Percentiles rank a stretch among this genome's conserved stretches.
Conservation (phyloP, 352 stramenopile genomes). For the Globisporangium irregulare region DNA sequence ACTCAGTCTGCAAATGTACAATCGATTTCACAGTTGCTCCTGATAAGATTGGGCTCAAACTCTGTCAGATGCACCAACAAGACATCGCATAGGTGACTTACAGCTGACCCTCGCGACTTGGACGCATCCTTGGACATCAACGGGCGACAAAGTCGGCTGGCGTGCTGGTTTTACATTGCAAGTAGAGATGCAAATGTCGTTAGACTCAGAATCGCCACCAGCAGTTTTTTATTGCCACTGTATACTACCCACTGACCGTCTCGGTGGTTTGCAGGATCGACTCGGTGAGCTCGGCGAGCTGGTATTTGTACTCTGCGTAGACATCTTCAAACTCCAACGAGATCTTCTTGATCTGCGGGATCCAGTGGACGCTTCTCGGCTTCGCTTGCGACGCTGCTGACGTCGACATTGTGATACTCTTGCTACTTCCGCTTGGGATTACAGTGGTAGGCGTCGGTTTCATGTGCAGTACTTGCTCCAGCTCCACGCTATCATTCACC, state of each 20-base stretch:
- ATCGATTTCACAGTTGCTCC: neutral
- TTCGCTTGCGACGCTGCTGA: neutral
- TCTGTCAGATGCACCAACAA: neutral
- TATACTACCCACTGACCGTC: constrained; percentile 17
- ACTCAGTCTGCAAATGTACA: constrained; percentile 33
- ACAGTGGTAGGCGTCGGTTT: constrained; percentile 1
- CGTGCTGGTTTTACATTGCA: neutral
- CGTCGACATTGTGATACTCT: no score
- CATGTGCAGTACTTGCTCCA: constrained; percentile 21
- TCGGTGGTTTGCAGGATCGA: constrained; percentile 49
- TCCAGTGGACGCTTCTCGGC: constrained; percentile 1
- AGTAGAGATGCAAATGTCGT: neutral
- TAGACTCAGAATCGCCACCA: neutral
- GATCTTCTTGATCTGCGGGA: constrained; percentile 57
- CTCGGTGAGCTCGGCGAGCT: constrained; percentile 54
- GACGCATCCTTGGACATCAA: constrained; percentile 7
- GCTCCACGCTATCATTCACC: constrained; percentile 35
- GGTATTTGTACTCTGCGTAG: constrained; percentile 44
- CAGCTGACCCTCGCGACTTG: constrained; percentile 17
- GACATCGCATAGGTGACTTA: neutral
- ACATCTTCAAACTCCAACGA: constrained; percentile 46
- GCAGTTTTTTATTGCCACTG: neutral
- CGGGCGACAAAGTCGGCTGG: constrained; percentile 13
- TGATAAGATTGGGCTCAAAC: neutral
- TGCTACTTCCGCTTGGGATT: neutral